Percentiles rank a stretch among this genome's conserved stretches.
phyloP scores from a whole-genome alignment of 495 filamentous ascomycete genomes.

The Annulohypoxylon bovei region DNA sequence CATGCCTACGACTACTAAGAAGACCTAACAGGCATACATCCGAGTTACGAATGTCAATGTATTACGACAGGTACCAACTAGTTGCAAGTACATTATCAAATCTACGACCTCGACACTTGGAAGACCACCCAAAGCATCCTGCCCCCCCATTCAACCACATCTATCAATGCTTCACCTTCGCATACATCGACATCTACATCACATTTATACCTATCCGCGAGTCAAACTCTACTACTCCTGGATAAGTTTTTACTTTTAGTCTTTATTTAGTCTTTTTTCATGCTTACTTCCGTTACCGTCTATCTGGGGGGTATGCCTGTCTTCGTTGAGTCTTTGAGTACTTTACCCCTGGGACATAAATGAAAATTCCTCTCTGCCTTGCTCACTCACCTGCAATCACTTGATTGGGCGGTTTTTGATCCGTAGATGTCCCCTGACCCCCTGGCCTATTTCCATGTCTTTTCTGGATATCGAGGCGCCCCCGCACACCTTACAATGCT shows the following conservation, averaged over 20 bases:
- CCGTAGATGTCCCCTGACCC: constrained; percentile 16
- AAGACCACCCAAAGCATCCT: no score
- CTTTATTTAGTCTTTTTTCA: constrained; percentile 39
- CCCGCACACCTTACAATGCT: constrained; percentile 36
- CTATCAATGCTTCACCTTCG: not conserved
- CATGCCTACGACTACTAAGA: no score
- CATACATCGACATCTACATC: not conserved
- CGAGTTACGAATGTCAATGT: no score
- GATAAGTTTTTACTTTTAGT: constrained; percentile 37
- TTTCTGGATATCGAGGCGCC: constrained; percentile 34
- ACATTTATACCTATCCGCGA: not conserved
- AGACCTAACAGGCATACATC: no score
- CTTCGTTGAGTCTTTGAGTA: constrained; percentile 26
- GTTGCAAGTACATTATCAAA: no score
- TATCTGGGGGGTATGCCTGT: constrained; percentile 34
- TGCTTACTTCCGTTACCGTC: constrained; percentile 36
- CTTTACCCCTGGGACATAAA: constrained; percentile 34
- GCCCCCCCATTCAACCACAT: no score
- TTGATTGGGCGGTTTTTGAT: constrained; percentile 20
- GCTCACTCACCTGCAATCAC: constrained; percentile 21
- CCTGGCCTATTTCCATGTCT: constrained; percentile 21
- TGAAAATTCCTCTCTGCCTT: constrained; percentile 11
- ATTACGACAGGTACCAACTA: no score
- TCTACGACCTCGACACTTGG: not conserved
- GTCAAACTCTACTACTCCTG: not conserved